Conservation (phyloP, 257 asterid genomes). For the Nicotiana benthamiana region DNA sequence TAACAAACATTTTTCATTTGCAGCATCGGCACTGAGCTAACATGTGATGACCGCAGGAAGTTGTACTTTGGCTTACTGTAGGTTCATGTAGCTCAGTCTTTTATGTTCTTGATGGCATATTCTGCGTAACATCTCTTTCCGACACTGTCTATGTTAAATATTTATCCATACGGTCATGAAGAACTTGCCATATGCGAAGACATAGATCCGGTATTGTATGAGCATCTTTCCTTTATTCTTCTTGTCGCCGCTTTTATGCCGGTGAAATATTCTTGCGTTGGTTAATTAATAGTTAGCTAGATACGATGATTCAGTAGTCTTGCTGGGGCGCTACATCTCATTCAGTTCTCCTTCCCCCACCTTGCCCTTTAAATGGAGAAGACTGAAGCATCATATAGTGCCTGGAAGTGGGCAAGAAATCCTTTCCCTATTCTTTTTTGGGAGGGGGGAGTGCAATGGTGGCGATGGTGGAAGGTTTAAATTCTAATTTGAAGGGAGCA, state of each 20-base stretch:
- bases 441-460: not conserved
- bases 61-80: slow-evolving; percentile 87
- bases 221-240: not conserved
- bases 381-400: not conserved
- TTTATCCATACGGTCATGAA: slow-evolving; percentile 91
- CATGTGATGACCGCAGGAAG: slow-evolving; percentile 87
- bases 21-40: slow-evolving; percentile 93
- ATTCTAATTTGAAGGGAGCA: not conserved
- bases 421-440: not conserved
- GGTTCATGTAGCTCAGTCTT: slow-evolving; percentile 20
- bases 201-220: slow-evolving; percentile 62
- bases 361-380: not conserved
- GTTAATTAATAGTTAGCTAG: not conserved
- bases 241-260: not conserved
- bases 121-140: not conserved
- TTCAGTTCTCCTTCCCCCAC: not conserved
- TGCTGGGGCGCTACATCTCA: not conserved
- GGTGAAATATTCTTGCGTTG: not conserved
- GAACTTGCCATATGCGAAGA: slow-evolving; percentile 90
- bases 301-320: not conserved
- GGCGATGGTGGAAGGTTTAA: not conserved
- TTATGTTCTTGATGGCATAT: not conserved
- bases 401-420: not conserved
- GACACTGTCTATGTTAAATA: slow-evolving; percentile 20
- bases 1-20: slow-evolving; percentile 13